These are phyloP conservation scores for Colletotrichum tabaci DNA, from an alignment of 2,329 filamentous ascomycete species.

Conservation along the genomic window DNA sequence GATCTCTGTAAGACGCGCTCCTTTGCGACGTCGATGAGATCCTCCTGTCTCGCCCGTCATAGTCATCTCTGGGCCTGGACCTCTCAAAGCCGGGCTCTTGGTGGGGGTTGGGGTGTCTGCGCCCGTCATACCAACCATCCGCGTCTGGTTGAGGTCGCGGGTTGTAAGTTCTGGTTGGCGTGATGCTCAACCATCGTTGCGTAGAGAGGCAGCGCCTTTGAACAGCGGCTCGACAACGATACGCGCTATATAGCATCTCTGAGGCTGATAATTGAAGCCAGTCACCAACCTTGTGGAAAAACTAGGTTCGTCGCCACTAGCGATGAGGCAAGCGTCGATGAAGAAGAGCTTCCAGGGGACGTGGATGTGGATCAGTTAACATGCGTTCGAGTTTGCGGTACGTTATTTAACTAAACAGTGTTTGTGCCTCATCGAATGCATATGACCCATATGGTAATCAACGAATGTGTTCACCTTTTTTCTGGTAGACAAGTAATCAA, in stretches of 20 bases:
- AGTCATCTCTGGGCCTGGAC: not conserved
- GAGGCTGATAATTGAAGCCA: not conserved
- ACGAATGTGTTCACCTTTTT: not conserved
- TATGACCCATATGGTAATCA: not conserved
- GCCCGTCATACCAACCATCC: constrained; percentile 7
- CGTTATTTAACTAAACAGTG: constrained; percentile 5
- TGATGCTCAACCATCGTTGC: constrained; percentile 13
- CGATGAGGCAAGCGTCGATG: not conserved
- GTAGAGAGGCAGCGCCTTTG: constrained; percentile 12
- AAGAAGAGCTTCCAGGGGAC: not conserved
- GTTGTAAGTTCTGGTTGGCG: constrained; percentile 17
- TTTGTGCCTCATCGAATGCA: constrained; percentile 9
- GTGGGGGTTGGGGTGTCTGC: constrained; percentile 1
- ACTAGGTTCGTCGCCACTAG: not conserved
- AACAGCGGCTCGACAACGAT: not conserved
- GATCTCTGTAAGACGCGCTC: not conserved
- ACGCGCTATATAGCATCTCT: not conserved
- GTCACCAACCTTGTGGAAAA: not conserved
- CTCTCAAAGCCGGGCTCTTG: constrained; percentile 10
- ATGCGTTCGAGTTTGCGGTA: constrained; percentile 6
- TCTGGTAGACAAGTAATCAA: not conserved
- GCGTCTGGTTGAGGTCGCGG: constrained; percentile 7
- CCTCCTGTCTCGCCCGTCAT: not conserved
- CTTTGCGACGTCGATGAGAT: not conserved
- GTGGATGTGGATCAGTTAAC: not conserved